Base-by-base conservation (phyloP, 345 rosid genomes). In the Nephelium lappaceum region DNA sequence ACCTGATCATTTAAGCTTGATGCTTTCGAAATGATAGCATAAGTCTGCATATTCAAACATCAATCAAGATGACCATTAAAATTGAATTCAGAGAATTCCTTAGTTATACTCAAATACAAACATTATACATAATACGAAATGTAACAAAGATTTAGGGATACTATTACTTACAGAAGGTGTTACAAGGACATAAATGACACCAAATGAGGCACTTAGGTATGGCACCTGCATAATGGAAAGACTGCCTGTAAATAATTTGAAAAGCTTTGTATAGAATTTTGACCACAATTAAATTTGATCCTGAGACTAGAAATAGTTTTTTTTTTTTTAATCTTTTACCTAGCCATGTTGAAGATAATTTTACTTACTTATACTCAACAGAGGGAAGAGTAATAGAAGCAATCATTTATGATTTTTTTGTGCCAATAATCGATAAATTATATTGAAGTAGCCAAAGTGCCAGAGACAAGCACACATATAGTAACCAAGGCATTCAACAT, bases 1-100 rank as follows among this genome's bases (percentile, higher is more conserved):
- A 89, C 92, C 92, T 89, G 92, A 80, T 84, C 51, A 10, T 10
- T 71, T 10, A 84, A 74, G 82, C 90, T 84, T 81, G 92, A 69
- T 67, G 88, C 90, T 75, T 84, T 89, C 12, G 92, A 89, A 75
- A 89, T 82, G 62, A 89, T 82, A 69, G 89, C 83, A 72, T 79
- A 87, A 60, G 88, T 87, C 92, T 89, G 86, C 84, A 84, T 0
- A 39, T 23, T 41, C 15, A 69, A 57, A 72, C 75, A 64, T 69
- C 7, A 10, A 66, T 38, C 8, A 71, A 51, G 77, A 73, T 38
- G 12, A 67, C 24, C 24, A 4, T 49, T 43, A 47, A n/a, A 76
- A 27, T 21, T 38, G 23, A 74, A 69, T 8, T 63, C 12, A 39
- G 27, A 27, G 21, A 42, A 68, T 21, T 24, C 8, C n/a, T 11